Evolutionary conservation across 495 filamentous ascomycete species (phyloP).

Genomic region (Talaromyces ruber): DNA sequence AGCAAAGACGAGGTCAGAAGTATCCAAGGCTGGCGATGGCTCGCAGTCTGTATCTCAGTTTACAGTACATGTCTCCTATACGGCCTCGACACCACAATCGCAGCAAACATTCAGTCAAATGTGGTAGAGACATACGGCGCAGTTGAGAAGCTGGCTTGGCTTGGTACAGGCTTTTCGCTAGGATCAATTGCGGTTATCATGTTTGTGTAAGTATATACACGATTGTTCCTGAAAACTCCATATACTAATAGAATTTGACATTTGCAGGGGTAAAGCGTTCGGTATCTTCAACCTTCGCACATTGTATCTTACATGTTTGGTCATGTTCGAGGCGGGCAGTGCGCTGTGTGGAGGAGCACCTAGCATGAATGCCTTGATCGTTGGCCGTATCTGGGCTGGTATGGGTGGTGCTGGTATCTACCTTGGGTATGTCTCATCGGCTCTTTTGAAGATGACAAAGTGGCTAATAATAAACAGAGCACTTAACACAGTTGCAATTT

Average conservation of each 20-base stretch:
- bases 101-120: constrained; percentile 42
- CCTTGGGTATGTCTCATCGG: constrained; percentile 17
- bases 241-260: neutral
- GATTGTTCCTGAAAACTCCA: too few species aligned
- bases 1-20: neutral
- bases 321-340: constrained; percentile 25
- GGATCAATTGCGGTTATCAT: constrained; percentile 19
- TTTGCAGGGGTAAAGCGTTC: neutral
- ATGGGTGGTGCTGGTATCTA: constrained; percentile 43
- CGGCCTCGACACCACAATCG: constrained; percentile 44
- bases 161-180: constrained; percentile 39
- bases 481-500: constrained; percentile 34
- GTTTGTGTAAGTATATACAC: constrained; percentile 6
- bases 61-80: constrained; percentile 28
- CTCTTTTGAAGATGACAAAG: neutral
- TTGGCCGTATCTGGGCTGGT: constrained; percentile 26
- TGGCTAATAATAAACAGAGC: constrained; percentile 3
- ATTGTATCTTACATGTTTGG: constrained; percentile 15
- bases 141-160: constrained; percentile 44
- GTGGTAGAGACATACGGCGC: constrained; percentile 37
- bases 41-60: constrained; percentile 9
- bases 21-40: constrained; percentile 12
- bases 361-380: constrained; percentile 20
- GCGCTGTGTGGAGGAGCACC: constrained; percentile 24
- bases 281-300: constrained; percentile 21